Percentiles rank a stretch among this genome's conserved stretches.
These are phyloP conservation scores for Ustilago hordei DNA, from an alignment of 1,284 basidiomycete genomes.

Conservation along the genomic window DNA sequence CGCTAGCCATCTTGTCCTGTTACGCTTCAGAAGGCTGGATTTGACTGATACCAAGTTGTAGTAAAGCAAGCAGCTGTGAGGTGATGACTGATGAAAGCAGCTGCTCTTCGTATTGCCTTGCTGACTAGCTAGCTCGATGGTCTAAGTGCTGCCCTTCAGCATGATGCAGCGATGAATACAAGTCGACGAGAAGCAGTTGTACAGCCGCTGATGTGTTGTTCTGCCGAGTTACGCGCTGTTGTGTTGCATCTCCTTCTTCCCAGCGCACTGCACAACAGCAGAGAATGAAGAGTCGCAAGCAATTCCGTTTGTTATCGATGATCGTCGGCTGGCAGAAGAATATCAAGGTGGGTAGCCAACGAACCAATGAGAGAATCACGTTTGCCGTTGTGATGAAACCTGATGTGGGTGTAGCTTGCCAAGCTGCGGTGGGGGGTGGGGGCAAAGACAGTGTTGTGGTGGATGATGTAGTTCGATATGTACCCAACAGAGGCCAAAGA, in stretches of 20 bases:
- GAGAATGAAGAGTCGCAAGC: slow-evolving; percentile 1
- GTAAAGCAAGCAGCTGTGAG: neutral
- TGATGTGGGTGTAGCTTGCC: slow-evolving; percentile 1
- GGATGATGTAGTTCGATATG: neutral
- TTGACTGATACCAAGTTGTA: neutral
- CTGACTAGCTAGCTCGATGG: slow-evolving; percentile 9
- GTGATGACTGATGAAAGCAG: neutral
- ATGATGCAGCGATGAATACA: slow-evolving; percentile 6
- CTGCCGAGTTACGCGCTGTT: neutral
- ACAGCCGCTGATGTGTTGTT: slow-evolving; percentile 9
- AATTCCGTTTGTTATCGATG: neutral
- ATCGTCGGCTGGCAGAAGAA: slow-evolving; percentile 8
- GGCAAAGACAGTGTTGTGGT: neutral
- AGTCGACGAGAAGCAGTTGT: neutral
- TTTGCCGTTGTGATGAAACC: neutral
- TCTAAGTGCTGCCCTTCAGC: slow-evolving; percentile 3
- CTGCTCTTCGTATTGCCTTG: neutral
- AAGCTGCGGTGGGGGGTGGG: neutral
- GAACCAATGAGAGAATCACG: neutral
- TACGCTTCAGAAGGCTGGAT: neutral
- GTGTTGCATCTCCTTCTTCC: slow-evolving; percentile 1
- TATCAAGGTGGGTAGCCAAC: neutral
- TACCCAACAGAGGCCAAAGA: neutral
- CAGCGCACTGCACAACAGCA: neutral
- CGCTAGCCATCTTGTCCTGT: slow-evolving; percentile 22